These are phyloP conservation scores for Carallia pectinifolia DNA, from an alignment of 345 rosid species.

Conservation along the genomic window DNA sequence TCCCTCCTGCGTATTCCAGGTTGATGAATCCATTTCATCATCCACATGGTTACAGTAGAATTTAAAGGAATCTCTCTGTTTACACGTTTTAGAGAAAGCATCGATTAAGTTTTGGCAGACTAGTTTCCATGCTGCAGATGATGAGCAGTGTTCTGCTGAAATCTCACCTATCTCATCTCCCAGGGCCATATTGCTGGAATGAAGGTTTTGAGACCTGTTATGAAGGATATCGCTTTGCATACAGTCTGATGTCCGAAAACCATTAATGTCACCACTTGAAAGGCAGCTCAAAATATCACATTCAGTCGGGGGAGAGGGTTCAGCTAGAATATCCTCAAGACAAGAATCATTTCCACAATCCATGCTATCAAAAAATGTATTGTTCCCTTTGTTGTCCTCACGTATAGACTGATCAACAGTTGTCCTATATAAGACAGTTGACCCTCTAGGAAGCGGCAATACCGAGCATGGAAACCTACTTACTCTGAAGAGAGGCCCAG, in stretches of 20 bases:
- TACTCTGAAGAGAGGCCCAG: constrained; percentile 86
- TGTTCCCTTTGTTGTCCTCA: constrained; percentile 34
- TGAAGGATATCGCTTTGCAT: constrained; percentile 30
- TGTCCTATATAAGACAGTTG: constrained; percentile 52
- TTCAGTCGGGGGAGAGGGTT: constrained; percentile 61
- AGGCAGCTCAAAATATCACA: constrained; percentile 63
- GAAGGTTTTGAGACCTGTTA: constrained; percentile 23
- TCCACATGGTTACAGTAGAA: constrained; percentile 65
- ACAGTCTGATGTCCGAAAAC: constrained; percentile 23
- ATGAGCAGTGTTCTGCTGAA: constrained; percentile 67
- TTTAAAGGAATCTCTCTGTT: constrained; percentile 41
- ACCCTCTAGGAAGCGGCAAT: constrained; percentile 53
- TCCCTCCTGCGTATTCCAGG: constrained; percentile 40
- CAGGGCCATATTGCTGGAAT: constrained; percentile 23
- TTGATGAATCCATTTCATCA: constrained; percentile 33
- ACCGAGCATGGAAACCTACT: constrained; percentile 76
- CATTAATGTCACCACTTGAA: constrained; percentile 23
- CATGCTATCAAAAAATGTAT: constrained; percentile 21
- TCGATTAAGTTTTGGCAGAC: constrained; percentile 59
- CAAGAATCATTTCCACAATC: constrained; percentile 44
- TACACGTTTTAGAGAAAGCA: constrained; percentile 41
- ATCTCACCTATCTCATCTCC: constrained; percentile 70
- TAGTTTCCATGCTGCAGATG: constrained; percentile 70
- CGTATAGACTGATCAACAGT: constrained; percentile 29
- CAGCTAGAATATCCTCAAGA: constrained; percentile 63